phyloP scores from a whole-genome alignment of 2,329 filamentous ascomycete species.

The Cytospora schulzeri region DNA sequence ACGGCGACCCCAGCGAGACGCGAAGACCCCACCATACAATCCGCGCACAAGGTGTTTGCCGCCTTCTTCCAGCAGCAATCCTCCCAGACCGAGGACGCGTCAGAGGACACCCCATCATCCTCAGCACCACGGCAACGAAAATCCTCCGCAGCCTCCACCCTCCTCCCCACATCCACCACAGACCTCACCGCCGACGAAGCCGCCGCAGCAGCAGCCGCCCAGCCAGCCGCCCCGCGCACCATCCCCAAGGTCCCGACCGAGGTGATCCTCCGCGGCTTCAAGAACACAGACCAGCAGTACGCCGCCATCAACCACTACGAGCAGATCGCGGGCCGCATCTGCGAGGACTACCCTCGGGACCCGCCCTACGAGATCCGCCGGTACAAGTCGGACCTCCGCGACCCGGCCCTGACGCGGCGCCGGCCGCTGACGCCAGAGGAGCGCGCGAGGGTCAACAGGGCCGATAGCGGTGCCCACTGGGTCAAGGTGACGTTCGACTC shows the following conservation, averaged over 20 bases:
- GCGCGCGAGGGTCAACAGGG: slow-evolving; percentile 76
- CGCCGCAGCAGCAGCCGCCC: slow-evolving; percentile 22
- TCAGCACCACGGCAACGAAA: slow-evolving; percentile 20
- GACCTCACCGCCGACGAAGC: slow-evolving; percentile 29
- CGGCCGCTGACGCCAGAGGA: slow-evolving; percentile 70
- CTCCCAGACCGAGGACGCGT: slow-evolving; percentile 38
- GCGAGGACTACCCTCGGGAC: slow-evolving; percentile 89
- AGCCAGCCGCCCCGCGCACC: slow-evolving; percentile 35
- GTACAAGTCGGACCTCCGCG: slow-evolving; percentile 74
- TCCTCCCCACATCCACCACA: slow-evolving; percentile 26
- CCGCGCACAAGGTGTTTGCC: slow-evolving; percentile 63
- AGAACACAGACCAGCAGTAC: slow-evolving; percentile 68
- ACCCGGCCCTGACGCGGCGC: slow-evolving; percentile 69
- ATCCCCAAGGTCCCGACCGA: slow-evolving; percentile 59
- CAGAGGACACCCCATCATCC: slow-evolving; percentile 29
- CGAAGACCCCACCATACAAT: slow-evolving; percentile 64
- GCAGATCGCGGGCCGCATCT: slow-evolving; percentile 80
- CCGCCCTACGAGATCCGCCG: slow-evolving; percentile 71
- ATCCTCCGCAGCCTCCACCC: slow-evolving; percentile 27
- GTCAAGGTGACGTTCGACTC: slow-evolving; percentile 85
- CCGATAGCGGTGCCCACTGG: slow-evolving; percentile 87
- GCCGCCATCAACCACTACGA: slow-evolving; percentile 89
- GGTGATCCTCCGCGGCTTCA: slow-evolving; percentile 83
- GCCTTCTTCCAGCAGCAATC: slow-evolving; percentile 55
- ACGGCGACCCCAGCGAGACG: slow-evolving; percentile 60